These are phyloP conservation scores for Penicillium sp. DNA, from an alignment of 2,329 filamentous ascomycete genomes.

Conservation along the genomic window DNA sequence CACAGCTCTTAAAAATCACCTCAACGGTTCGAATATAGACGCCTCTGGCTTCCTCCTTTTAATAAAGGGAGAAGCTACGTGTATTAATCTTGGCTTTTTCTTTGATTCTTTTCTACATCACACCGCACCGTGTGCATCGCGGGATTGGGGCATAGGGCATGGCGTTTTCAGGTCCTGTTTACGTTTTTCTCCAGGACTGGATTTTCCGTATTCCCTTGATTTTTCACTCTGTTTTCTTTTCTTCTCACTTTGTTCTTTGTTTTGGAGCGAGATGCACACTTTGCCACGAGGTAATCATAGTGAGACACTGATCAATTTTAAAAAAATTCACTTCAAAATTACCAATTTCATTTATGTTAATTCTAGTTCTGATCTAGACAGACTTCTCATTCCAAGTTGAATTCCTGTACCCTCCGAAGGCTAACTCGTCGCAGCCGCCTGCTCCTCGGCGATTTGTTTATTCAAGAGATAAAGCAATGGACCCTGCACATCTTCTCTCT, in stretches of 20 bases:
- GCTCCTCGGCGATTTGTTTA: slow-evolving; percentile 35
- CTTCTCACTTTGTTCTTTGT: slow-evolving; percentile 16
- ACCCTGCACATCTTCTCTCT: slow-evolving; percentile 41
- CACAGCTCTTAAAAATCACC: background rate
- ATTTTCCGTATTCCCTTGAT: slow-evolving; percentile 8
- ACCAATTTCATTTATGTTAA: background rate
- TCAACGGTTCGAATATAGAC: slow-evolving; percentile 20
- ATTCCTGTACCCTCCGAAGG: background rate
- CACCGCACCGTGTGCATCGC: slow-evolving; percentile 21
- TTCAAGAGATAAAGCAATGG: slow-evolving; percentile 37
- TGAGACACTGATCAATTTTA: slow-evolving; percentile 14
- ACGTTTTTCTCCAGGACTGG: slow-evolving; percentile 6
- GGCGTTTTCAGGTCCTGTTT: slow-evolving; percentile 24
- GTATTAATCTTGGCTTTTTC: slow-evolving; percentile 12
- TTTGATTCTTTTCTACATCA: slow-evolving; percentile 20
- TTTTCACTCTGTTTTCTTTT: slow-evolving; percentile 2
- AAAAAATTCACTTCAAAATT: slow-evolving; percentile 1
- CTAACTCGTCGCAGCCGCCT: slow-evolving; percentile 5
- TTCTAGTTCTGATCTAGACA: slow-evolving; percentile 2
- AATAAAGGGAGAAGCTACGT: slow-evolving; percentile 4
- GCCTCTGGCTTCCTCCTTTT: slow-evolving; percentile 3
- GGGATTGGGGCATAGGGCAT: slow-evolving; percentile 28
- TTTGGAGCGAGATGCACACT: slow-evolving; percentile 15
- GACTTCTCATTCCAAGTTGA: background rate
- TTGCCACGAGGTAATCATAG: slow-evolving; percentile 22